These are phyloP conservation scores for Botrytis fragariae DNA, from an alignment of 2,329 filamentous ascomycete genomes.

Conservation along the genomic window DNA sequence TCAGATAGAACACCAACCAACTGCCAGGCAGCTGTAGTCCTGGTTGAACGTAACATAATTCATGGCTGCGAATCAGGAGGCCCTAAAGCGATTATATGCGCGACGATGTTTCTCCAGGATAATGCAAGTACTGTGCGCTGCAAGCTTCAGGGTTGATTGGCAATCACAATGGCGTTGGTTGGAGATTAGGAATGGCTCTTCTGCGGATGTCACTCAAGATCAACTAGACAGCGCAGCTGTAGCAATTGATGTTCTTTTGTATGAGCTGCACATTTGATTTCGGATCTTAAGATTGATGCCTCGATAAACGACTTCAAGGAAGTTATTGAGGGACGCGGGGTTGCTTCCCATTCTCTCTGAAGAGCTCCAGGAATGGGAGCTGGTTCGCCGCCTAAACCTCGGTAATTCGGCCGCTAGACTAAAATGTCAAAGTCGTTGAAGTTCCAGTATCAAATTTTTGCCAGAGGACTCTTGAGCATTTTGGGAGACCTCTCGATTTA, in stretches of 20 bases:
- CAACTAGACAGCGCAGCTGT: constrained; percentile 19
- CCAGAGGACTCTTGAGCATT: not conserved
- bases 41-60: constrained; percentile 99
- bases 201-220: not conserved
- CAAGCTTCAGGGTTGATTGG: constrained; percentile 15
- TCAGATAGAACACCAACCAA: constrained; percentile 60
- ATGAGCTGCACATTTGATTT: constrained; percentile 20
- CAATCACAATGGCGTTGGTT: not conserved
- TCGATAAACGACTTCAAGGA: constrained; percentile 4
- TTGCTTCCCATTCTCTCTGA: constrained; percentile 6
- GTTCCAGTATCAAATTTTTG: not conserved
- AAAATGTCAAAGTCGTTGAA: not conserved
- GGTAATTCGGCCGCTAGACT: constrained; percentile 2
- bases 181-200: not conserved
- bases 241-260: constrained; percentile 10
- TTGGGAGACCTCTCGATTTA: not conserved
- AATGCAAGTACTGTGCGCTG: constrained; percentile 1
- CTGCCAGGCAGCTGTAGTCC: constrained; percentile 94
- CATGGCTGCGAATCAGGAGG: constrained; percentile 60
- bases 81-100: not conserved
- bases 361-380: not conserved
- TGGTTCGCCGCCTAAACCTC: constrained; percentile 13
- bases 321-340: constrained; percentile 13
- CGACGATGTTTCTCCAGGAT: not conserved
- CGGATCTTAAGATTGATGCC: not conserved